These are phyloP conservation scores for Melaleuca quinquenervia DNA, from an alignment of 345 rosid species.

Conservation along the genomic window DNA sequence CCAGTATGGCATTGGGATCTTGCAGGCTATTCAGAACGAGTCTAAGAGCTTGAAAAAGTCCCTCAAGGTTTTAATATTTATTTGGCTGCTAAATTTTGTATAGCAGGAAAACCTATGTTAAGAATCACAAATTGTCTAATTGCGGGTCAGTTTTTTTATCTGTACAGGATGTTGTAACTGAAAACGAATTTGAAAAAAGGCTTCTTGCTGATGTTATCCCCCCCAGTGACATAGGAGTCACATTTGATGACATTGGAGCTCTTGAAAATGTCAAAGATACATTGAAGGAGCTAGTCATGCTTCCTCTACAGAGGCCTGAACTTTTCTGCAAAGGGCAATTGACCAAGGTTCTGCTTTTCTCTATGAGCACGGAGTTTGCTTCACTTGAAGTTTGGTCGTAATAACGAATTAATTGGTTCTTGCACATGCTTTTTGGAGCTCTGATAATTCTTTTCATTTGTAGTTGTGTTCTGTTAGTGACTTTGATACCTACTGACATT, in stretches of 20 bases:
- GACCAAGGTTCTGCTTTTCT: conserved; percentile 43
- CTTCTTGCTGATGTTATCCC: conserved; percentile 78
- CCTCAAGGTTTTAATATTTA: conserved; percentile 48
- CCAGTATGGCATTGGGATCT: conserved; percentile 52
- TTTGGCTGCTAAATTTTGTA: not conserved
- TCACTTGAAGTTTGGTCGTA: not conserved
- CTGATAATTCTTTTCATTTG: not conserved
- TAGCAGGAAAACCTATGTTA: not conserved
- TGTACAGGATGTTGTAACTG: conserved; percentile 70
- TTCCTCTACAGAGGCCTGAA: conserved; percentile 83
- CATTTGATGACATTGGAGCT: conserved; percentile 89
- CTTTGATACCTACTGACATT: not conserved
- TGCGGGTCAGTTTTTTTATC: not conserved
- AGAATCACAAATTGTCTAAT: not conserved
- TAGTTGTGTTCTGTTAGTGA: not conserved
- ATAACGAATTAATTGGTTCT: not conserved
- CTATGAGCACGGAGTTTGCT: not conserved
- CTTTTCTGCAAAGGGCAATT: conserved; percentile 83
- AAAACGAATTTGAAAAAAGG: conserved; percentile 78
- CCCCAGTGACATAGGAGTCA: conserved; percentile 77
- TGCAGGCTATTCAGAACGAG: conserved; percentile 60
- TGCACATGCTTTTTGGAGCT: not conserved
- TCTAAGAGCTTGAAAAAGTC: conserved; percentile 75
- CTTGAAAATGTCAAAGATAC: conserved; percentile 89
- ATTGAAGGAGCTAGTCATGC: conserved; percentile 85